Percentiles rank a stretch among this genome's conserved stretches.
Evolutionary conservation across 2,329 filamentous ascomycete genomes (phyloP).

Genomic region (Neopestalotiopsis rosae): DNA sequence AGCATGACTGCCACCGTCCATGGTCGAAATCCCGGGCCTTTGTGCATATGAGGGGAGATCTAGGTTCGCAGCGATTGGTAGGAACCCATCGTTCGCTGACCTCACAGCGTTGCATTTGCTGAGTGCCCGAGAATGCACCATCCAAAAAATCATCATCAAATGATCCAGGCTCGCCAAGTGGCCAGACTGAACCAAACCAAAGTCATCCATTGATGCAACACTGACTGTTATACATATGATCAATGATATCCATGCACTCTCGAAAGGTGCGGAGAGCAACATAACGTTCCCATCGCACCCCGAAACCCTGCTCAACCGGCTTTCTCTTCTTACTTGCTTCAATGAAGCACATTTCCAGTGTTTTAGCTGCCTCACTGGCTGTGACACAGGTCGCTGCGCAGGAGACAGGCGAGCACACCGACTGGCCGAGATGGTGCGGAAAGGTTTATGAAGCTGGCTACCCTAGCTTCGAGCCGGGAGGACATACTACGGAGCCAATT

Average conservation of each 20-base stretch:
- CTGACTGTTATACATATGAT: too few relatives aligned
- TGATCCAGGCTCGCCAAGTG: not conserved
- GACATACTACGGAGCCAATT: constrained; percentile 10
- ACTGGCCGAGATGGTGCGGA: constrained; percentile 19
- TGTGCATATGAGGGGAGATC: not conserved
- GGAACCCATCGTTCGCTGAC: not conserved
- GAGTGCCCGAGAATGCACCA: not conserved
- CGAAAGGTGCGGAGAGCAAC: too few relatives aligned
- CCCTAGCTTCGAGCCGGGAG: constrained; percentile 18
- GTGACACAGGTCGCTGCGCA: not conserved
- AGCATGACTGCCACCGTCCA: too few relatives aligned
- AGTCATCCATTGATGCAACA: too few relatives aligned
- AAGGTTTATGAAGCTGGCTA: constrained; percentile 17
- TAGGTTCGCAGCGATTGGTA: not conserved
- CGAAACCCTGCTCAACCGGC: not conserved
- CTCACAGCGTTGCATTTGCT: constrained; percentile 9
- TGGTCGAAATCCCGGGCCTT: not conserved
- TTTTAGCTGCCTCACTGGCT: not conserved
- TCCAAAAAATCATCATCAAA: not conserved
- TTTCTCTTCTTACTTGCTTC: not conserved
- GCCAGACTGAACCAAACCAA: not conserved
- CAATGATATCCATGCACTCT: too few relatives aligned
- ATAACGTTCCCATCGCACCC: too few relatives aligned
- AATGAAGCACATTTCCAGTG: not conserved
- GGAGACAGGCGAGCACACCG: constrained; percentile 15